Conservation (phyloP, 306 rosid species). For the Prunus fruticosa region DNA sequence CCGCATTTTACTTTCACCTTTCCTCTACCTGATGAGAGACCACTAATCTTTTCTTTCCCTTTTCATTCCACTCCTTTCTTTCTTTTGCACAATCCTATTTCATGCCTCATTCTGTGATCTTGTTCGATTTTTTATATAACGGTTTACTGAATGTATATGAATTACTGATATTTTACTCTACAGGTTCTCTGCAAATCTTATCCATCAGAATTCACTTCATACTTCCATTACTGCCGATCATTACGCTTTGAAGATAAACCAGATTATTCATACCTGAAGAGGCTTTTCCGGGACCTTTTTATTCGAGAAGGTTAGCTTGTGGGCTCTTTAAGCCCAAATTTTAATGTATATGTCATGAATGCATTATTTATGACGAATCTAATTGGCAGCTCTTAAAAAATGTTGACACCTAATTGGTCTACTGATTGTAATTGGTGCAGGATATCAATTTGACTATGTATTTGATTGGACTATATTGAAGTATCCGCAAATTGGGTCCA, state of each 20-base stretch:
- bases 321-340: slow-evolving; percentile 2
- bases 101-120: background rate
- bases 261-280: slow-evolving; percentile 89
- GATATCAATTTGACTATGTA: slow-evolving; percentile 94
- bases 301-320: slow-evolving; percentile 80
- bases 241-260: slow-evolving; percentile 97
- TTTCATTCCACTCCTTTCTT: background rate
- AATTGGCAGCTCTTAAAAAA: slow-evolving; percentile 2
- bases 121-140: background rate
- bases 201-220: slow-evolving; percentile 87
- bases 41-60: background rate
- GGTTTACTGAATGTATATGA: background rate
- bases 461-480: slow-evolving; percentile 97
- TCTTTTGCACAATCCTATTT: background rate
- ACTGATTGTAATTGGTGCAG: slow-evolving; percentile 41
- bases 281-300: slow-evolving; percentile 92
- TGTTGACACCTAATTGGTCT: background rate
- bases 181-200: slow-evolving; percentile 86
- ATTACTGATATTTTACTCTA: slow-evolving; percentile 1
- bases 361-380: slow-evolving; percentile 13
- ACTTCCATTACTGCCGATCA: slow-evolving; percentile 89
- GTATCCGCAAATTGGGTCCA: slow-evolving; percentile 92
- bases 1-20: background rate
- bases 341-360: background rate
- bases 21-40: background rate